A percentile compares a stretch with the other conserved stretches of the same genome.
phyloP scores from a whole-genome alignment of 1,284 basidiomycete genomes.

The Gomphus bonarii region DNA sequence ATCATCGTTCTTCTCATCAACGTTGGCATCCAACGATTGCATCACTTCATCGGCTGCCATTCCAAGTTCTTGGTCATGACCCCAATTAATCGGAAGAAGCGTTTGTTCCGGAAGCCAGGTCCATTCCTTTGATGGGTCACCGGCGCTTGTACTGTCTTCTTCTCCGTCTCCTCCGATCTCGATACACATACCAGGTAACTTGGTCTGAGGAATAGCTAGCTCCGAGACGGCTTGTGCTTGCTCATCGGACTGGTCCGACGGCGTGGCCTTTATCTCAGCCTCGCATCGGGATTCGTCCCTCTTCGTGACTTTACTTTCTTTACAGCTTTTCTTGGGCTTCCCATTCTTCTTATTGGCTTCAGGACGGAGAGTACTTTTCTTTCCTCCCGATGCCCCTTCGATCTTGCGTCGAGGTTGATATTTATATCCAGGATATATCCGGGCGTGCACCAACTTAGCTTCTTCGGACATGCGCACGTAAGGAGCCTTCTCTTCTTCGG shows the following conservation, averaged over 20 bases:
- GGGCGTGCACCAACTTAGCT: slow-evolving; percentile 48
- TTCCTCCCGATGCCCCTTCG: not conserved
- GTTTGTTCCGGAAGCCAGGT: slow-evolving; percentile 10
- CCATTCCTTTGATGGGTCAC: slow-evolving; percentile 10
- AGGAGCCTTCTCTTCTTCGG: slow-evolving; percentile 47
- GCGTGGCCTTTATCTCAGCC: not conserved
- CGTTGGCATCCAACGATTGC: slow-evolving; percentile 5
- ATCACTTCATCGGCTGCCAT: not conserved
- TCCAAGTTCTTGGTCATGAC: not conserved
- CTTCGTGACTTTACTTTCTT: not conserved
- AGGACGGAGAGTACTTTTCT: not conserved
- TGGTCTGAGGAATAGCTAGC: not conserved
- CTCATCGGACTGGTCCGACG: not conserved
- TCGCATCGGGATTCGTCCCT: not conserved
- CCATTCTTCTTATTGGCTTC: not conserved
- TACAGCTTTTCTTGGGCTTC: not conserved
- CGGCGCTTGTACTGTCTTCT: not conserved
- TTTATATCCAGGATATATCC: slow-evolving; percentile 63
- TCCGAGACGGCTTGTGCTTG: not conserved
- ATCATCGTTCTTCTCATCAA: slow-evolving; percentile 5
- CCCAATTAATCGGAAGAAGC: slow-evolving; percentile 9
- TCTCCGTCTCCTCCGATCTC: not conserved
- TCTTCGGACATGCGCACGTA: slow-evolving; percentile 54
- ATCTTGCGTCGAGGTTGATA: slow-evolving; percentile 54
- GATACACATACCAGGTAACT: not conserved